Base-by-base conservation (phyloP, 805 yeast genomes). In the Ogataea corticis region DNA sequence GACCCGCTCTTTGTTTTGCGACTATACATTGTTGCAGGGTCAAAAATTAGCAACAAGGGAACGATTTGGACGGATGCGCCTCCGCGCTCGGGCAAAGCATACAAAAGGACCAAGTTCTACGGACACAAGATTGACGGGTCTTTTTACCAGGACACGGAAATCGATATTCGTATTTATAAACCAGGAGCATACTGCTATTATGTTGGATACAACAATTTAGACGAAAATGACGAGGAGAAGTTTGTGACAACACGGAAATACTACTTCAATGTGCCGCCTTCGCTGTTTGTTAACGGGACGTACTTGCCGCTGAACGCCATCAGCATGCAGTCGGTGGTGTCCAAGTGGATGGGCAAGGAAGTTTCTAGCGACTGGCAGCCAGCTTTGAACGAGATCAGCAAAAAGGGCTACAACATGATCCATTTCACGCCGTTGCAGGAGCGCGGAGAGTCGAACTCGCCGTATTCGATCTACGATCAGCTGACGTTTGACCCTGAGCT, bases 371-470 rank as follows among this genome's bases (percentile, higher is more conserved):
- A 77, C 12, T 92, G 98, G 98, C 79, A 79, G 45, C 62, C 67
- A 1, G 69, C 86, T 45, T 86, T 92, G 47, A 62, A 64, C 1
- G 76, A 77, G 37, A 76, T 92, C 36, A 67, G 83, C 13, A 62
- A 67, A 7, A 94, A 94, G 65, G 91, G 94, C 16, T 92, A 92
- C 70, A 94, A 94, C 65, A 88, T 92, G 97, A 72, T 94, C 35
- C 99, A 92, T 70, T 92, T 92, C 64, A 91, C 97, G 5, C 99
- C 99, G 0, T 72, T 92, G 55, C 97, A 92, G 66, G 69, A 82
- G 51, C 75, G 98, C 45, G 99, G 99, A 28, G 85, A 76, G 50
- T 87, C 96, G 1, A 79, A 91, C 63, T 91, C 97, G 6, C 99
- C 99, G 0, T 92, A 91, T 62, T 87, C 97, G 3, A 88, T 92